Conservation (phyloP, 2,329 filamentous ascomycete species). For the Aspergillus sp. region DNA sequence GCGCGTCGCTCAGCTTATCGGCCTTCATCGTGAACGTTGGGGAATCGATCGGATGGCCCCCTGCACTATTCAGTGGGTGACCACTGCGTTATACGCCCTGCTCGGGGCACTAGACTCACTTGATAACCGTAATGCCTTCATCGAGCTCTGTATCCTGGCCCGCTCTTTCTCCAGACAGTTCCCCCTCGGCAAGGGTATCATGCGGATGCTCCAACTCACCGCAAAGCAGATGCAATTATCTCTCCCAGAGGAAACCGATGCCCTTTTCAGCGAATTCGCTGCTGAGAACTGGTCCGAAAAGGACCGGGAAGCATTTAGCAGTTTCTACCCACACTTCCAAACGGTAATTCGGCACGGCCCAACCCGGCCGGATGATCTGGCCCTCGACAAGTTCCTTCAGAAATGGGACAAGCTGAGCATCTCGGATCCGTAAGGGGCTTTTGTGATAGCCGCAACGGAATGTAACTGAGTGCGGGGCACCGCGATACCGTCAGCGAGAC, state of each 20-base stretch:
- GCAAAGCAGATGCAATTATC: slow-evolving; percentile 21
- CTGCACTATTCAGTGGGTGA: slow-evolving; percentile 28
- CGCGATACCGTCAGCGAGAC: too few species aligned
- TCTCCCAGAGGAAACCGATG: slow-evolving; percentile 25
- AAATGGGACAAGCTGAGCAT: slow-evolving; percentile 29
- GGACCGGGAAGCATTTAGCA: slow-evolving; percentile 22
- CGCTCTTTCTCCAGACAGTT: slow-evolving; percentile 27
- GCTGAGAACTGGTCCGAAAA: slow-evolving; percentile 19
- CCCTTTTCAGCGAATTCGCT: slow-evolving; percentile 25
- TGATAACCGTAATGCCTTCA: slow-evolving; percentile 26
- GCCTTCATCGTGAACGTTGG: slow-evolving; percentile 29
- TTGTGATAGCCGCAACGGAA: too few species aligned
- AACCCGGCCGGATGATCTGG: slow-evolving; percentile 1
- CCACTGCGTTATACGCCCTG: slow-evolving; percentile 26
- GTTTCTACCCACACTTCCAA: slow-evolving; percentile 26
- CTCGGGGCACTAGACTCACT: slow-evolving; percentile 25
- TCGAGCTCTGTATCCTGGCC: slow-evolving; percentile 26
- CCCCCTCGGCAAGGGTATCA: slow-evolving; percentile 25
- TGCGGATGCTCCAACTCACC: slow-evolving; percentile 29
- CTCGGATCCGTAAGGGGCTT: not conserved
- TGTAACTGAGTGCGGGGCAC: too few species aligned
- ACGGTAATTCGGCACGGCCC: slow-evolving; percentile 14
- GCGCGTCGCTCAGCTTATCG: slow-evolving; percentile 23
- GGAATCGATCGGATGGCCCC: slow-evolving; percentile 28
- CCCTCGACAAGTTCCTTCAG: slow-evolving; percentile 28